Base-by-base conservation (phyloP, 1,139 yeast genomes). In the Meyerozyma athensensis region DNA sequence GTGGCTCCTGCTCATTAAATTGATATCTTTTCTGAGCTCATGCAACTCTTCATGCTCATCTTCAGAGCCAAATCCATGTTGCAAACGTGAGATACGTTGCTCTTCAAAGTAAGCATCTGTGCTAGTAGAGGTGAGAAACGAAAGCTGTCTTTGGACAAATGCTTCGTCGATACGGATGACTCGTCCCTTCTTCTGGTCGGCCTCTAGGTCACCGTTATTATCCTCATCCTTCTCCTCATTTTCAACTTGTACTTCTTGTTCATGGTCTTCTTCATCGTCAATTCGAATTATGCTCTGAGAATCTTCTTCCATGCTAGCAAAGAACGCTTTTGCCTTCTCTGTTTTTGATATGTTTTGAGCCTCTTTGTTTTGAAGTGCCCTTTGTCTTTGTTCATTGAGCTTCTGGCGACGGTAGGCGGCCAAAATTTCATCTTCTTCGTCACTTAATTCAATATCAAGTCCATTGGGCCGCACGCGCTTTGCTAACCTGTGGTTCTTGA, bases 401-500 rank as follows among this genome's bases (percentile, higher is more conserved):
- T 81, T 74, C 44, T 71, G 76, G 39, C 63, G 63, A 47, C 77
- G 64, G 44, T 72, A 73, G 1, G 71, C 73, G 50, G 72, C 71
- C 43, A 74, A 62, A 39, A 81, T 67, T 36, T 77, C 80, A 44
- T 79, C 85, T 46, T 77, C 85, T 54, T 81, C 86, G 34, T 74
- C 77, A 50, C 81, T 74, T 41, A 84, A 69, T 42, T 85, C 90
- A 33, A 84, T 62, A 42, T 81, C 86, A 35, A 77, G 68, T 2
- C 74, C 77, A 37, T 73, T 72, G 19, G 53, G 68, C 14, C 72
- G 72, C 13, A 75, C 72, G 43, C 86, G 72, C 48, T 79, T 84
- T 28, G 87, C 71, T 56, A 87, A 77, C 24, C 81, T 82, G 47
- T 95, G 97, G 42, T 83, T 83, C 48, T 85, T 82, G 39, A 90